Evolutionary conservation across 139 green algal species (phyloP), one percentile per base, ranked within the genome.

Genomic region (Coccomyxa sp.): DNA sequence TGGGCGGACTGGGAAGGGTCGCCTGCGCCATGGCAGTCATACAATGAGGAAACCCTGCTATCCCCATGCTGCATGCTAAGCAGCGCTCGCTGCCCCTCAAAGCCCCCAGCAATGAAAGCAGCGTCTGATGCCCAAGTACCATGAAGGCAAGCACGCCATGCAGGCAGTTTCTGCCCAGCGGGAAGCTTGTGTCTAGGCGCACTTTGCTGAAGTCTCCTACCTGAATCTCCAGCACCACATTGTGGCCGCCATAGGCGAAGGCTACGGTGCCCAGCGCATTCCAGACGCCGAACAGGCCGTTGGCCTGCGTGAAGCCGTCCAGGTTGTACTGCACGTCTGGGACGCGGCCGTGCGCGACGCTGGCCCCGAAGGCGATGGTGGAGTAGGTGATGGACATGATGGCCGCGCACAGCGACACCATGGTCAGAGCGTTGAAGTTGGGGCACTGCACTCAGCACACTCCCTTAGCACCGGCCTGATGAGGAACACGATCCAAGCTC

Each of bases 341-440:
- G 27, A 64, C 44, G 9, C 73, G 38, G 70, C 78, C 78, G 4
- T 33, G 44, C 31, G 58, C 34, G 1, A 64, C 64, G 9, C 55
- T 37, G 5, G 68, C 54, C 0, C 74, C 83, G 7, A 86, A 78
- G 0, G 87, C 87, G 7, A 90, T 84, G 50, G 78, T 81, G 73
- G 77, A 88, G 80, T 90, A 91, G 64, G 40, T 37, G 2, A 89
- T 50, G n/a, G 76, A 85, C 78, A 86, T 89, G 14, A 87, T 58
- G 0, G 84, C 83, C 7, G 86, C 87, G 6, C 81, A 34, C 0
- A 85, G 64, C 27, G 74, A 82, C 7, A 88, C 70, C 8, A 71
- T 2, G 31, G 70, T 74, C 22, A 88, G 69, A n/a, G 79, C 54
- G 36, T 82, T 75, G 69, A 88, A 85, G 55, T 78, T 81, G 55